Conservation (phyloP, 306 rosid species). For the Sindora glabra region DNA sequence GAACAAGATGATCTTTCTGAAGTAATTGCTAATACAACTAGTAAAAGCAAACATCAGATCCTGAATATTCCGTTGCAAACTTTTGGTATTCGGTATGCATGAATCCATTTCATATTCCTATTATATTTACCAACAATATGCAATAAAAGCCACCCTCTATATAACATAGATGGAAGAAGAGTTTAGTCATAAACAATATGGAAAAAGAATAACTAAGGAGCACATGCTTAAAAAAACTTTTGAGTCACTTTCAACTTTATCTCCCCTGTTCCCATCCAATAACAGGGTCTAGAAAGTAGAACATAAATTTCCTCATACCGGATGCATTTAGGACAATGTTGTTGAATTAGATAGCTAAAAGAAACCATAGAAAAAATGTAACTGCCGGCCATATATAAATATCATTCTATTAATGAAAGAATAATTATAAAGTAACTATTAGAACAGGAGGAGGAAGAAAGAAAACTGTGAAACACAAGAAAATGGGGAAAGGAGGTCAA, state of each 20-base stretch:
- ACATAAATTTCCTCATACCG: slow-evolving; percentile 72
- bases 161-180: background rate
- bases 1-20: no score
- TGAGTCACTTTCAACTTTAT: slow-evolving; percentile 58
- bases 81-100: no score
- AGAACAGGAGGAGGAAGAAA: background rate
- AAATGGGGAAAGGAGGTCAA: slow-evolving; percentile 10
- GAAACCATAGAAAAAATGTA: slow-evolving; percentile 69
- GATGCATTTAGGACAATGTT: slow-evolving; percentile 78
- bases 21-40: no score
- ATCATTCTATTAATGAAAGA: slow-evolving; percentile 50
- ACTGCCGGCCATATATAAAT: slow-evolving; percentile 58
- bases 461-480: background rate
- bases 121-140: no score
- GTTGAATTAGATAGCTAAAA: slow-evolving; percentile 81
- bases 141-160: slow-evolving; percentile 87
- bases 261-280: slow-evolving; percentile 76
- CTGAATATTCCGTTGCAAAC: no score
- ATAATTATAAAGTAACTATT: slow-evolving; percentile 1
- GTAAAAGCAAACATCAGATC: no score
- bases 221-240: slow-evolving; percentile 2
- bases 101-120: no score
- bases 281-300: slow-evolving; percentile 69
- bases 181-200: slow-evolving; percentile 6
- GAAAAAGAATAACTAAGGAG: slow-evolving; percentile 10